Evolutionary conservation across 805 yeast genomes (phyloP).

Genomic region (Danielia reshetovae): DNA sequence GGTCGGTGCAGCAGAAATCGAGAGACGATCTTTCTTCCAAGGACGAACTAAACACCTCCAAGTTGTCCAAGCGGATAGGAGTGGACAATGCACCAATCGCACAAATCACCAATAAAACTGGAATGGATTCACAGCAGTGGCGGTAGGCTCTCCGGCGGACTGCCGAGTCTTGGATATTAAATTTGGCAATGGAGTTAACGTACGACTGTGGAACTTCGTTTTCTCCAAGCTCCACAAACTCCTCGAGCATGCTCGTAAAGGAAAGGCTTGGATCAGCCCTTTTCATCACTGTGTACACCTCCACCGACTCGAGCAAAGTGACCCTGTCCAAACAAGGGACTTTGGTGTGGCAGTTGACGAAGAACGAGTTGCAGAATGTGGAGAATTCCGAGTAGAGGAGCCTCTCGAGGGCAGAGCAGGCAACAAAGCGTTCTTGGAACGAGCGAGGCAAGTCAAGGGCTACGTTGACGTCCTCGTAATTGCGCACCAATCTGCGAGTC

Average conservation of each 20-base stretch:
- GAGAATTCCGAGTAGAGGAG: slow-evolving; percentile 16
- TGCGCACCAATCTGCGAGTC: slow-evolving; percentile 2
- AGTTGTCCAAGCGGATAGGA: slow-evolving; percentile 30
- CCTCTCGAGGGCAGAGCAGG: slow-evolving; percentile 15
- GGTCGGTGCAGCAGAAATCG: background rate
- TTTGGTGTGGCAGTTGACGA: slow-evolving; percentile 30
- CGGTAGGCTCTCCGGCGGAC: slow-evolving; percentile 18
- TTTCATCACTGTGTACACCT: slow-evolving; percentile 20
- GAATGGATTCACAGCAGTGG: slow-evolving; percentile 21
- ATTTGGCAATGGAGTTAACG: slow-evolving; percentile 3
- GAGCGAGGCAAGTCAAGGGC: background rate
- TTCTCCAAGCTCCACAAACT: slow-evolving; percentile 3
- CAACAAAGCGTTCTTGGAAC: slow-evolving; percentile 13
- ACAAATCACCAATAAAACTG: slow-evolving; percentile 25
- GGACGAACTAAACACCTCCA: slow-evolving; percentile 24
- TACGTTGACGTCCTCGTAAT: slow-evolving; percentile 3
- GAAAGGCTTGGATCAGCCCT: slow-evolving; percentile 17
- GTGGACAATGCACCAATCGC: slow-evolving; percentile 31
- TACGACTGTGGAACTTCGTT: slow-evolving; percentile 5
- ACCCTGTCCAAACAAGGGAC: slow-evolving; percentile 29
- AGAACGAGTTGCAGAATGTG: slow-evolving; percentile 23
- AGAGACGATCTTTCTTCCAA: slow-evolving; percentile 18
- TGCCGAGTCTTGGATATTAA: slow-evolving; percentile 14
- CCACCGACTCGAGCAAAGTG: slow-evolving; percentile 27
- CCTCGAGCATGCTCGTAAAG: slow-evolving; percentile 16